Evolutionary conservation across 257 asterid genomes (phyloP), one percentile per base, ranked within the genome.

Genomic region (Prunella vulgaris): DNA sequence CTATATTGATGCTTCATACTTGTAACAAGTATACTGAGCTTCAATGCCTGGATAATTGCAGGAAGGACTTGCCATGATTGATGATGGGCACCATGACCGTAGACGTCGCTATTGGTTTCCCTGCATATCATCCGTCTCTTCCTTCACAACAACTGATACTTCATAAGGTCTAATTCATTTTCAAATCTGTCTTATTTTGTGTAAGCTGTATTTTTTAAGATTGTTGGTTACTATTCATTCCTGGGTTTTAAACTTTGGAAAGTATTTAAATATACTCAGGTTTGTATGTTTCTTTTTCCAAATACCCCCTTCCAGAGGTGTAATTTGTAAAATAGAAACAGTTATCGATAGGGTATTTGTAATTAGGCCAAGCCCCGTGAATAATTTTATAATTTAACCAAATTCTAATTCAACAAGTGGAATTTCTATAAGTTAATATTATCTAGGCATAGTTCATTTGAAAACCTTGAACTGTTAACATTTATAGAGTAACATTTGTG

Each of bases 61-160:
- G 97, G 97, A 82, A 76, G 95, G 97, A 27, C 94, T 91, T 74
- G 95, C 97, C 17, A 88, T 91, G 95, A 81, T 88, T 35, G 97
- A 91, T 76, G 91, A 91, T 73, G 97, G 97, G 42, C 90, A 87
- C 77, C 80, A 70, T 62, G 95, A 93, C 57, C 87, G 90, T 33
- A 82, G 74, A 63, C 86, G 92, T 4, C 84, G 95, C 35, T 93
- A 93, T 77, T 90, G 97, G 98, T 90, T 93, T 60, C 98, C 98
- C 1, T 93, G 93, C 42, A 76, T 83, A 62, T 90, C 95, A 17
- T 81, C 92, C 4, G 80, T 87, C 44, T 83, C 92, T 58, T 87
- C 95, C 33, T 85, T 76, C 76, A 52, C 84, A 0, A 78, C 82
- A 68, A 60, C 76, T 17, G 97, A 88, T 33, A 44, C 78, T 40